Conservation (phyloP, 345 rosid species). For the Acer campestre region DNA sequence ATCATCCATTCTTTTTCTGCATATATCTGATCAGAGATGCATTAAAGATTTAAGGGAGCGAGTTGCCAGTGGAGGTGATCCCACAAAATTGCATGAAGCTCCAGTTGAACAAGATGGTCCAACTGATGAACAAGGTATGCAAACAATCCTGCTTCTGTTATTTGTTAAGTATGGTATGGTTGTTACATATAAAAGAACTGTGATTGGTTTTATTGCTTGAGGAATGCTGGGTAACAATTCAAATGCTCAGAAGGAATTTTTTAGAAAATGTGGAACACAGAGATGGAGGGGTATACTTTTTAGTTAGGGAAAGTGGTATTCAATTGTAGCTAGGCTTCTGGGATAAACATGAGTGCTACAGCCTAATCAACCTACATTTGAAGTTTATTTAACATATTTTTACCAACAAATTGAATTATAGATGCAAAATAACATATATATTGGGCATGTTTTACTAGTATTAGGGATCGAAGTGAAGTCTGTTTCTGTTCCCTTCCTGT, state of each 20-base stretch:
- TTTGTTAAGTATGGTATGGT: neutral
- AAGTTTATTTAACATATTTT: neutral
- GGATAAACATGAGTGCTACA: neutral
- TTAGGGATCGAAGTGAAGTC: neutral
- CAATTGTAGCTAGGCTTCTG: neutral
- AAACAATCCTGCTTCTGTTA: neutral
- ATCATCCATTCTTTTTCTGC: neutral
- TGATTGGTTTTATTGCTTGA: no score
- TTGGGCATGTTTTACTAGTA: neutral
- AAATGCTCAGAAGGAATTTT: neutral
- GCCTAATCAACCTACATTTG: neutral
- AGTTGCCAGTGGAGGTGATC: conserved; percentile 85
- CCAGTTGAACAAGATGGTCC: conserved; percentile 36
- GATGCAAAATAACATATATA: neutral
- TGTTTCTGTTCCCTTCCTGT: neutral
- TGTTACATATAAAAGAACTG: no score
- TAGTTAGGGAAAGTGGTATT: neutral
- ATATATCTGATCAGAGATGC: conserved; percentile 50
- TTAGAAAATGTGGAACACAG: neutral
- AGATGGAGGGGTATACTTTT: neutral
- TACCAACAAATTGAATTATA: neutral
- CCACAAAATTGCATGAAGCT: conserved; percentile 62
- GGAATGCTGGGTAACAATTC: neutral
- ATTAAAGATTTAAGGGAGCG: conserved; percentile 77
- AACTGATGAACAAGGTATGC: conserved; percentile 55